Conservation (phyloP, 768 basidiomycete species). For the Mycena rebaudengoi region DNA sequence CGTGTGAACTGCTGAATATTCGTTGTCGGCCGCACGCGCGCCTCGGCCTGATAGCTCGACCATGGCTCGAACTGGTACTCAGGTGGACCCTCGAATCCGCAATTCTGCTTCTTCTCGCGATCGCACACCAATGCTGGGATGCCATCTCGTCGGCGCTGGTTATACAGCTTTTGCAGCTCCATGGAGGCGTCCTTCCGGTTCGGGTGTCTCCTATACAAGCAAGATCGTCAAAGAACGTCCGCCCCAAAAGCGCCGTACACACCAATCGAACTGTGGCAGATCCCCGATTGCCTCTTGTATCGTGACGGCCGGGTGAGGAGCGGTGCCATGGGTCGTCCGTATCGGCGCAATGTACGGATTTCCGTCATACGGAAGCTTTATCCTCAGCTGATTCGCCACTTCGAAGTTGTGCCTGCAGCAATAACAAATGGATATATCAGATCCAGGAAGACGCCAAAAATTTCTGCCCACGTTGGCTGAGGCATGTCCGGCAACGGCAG, state of each 20-base stretch:
- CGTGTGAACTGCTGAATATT: slow-evolving; percentile 78
- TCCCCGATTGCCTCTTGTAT: slow-evolving; percentile 81
- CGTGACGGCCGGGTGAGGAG: slow-evolving; percentile 64
- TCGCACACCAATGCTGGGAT: slow-evolving; percentile 50
- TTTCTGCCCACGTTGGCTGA: slow-evolving; percentile 49
- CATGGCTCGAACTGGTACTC: slow-evolving; percentile 44
- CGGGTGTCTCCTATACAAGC: slow-evolving; percentile 46
- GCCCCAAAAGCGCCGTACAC: no score
- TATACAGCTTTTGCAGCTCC: slow-evolving; percentile 23
- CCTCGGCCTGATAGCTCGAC: slow-evolving; percentile 56
- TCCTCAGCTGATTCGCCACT: slow-evolving; percentile 50
- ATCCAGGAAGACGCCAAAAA: not conserved
- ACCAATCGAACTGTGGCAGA: slow-evolving; percentile 81
- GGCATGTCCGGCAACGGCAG: slow-evolving; percentile 58
- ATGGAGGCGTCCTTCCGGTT: slow-evolving; percentile 23
- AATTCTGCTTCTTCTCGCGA: slow-evolving; percentile 38
- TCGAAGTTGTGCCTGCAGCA: slow-evolving; percentile 53
- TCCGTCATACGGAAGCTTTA: slow-evolving; percentile 57
- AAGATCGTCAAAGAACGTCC: slow-evolving; percentile 1
- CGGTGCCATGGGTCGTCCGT: slow-evolving; percentile 55
- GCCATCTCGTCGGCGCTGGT: slow-evolving; percentile 27
- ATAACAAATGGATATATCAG: not conserved
- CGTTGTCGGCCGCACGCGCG: slow-evolving; percentile 51
- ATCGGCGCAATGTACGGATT: slow-evolving; percentile 44
- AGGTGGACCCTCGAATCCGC: slow-evolving; percentile 44